A percentile compares a stretch with the other conserved stretches of the same genome.
phyloP scores from a whole-genome alignment of 1,284 basidiomycete species.

The Pseudozyma hubeiensis region DNA sequence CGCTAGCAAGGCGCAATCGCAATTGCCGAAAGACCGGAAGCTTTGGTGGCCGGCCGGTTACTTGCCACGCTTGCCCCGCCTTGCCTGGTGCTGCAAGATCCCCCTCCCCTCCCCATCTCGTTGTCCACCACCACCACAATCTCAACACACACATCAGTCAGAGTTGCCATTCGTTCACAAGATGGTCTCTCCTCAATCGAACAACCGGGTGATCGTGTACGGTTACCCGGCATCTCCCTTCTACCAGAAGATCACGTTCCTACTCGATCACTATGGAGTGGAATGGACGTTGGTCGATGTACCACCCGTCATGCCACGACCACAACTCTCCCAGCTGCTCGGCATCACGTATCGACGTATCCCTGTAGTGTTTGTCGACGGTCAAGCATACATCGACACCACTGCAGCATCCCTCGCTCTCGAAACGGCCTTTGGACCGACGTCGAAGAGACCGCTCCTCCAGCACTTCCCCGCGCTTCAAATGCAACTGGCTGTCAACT shows the following conservation, averaged over 20 bases:
- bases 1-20: background rate
- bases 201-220: conserved; percentile 44
- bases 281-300: conserved; percentile 40
- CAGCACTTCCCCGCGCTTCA: conserved; percentile 22
- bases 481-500: conserved; percentile 40
- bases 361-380: conserved; percentile 44
- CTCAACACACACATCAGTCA: no score
- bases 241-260: conserved; percentile 38
- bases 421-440: conserved; percentile 29
- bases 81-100: background rate
- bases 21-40: conserved; percentile 14
- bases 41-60: conserved; percentile 1
- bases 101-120: background rate
- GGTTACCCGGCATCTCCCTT: conserved; percentile 48
- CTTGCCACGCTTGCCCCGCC: background rate
- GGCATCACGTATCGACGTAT: conserved; percentile 52
- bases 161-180: background rate
- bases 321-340: conserved; percentile 30
- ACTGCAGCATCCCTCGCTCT: conserved; percentile 34
- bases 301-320: conserved; percentile 38
- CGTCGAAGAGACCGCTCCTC: conserved; percentile 16
- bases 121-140: no score
- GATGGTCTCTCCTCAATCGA: conserved; percentile 16
- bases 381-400: conserved; percentile 44
- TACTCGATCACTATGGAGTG: conserved; percentile 43